Evolutionary conservation across 345 rosid genomes (phyloP), one percentile per base, ranked within the genome.

Genomic region (Dipteronia dyeriana): DNA sequence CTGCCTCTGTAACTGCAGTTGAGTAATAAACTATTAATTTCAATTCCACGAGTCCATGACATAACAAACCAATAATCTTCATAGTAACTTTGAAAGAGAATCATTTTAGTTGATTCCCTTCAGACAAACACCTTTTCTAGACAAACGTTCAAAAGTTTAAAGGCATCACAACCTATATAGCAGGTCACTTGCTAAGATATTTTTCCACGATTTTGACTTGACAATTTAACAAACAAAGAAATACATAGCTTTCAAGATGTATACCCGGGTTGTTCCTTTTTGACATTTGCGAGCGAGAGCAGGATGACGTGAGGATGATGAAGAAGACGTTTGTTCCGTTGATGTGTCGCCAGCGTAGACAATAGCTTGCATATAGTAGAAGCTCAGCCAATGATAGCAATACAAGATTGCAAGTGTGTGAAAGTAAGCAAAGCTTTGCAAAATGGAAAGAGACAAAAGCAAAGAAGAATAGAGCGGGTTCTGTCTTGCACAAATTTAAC

Each of bases 181-280:
- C 5, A 9, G 2, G 75, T 17, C 49, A 63, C 51, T 4, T 4
- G 17, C 4, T n/a, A 20, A 29, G 20, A 67, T 23, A 20, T 17
- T n/a, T 67, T 39, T 67, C 71, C 11, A 67, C 20, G 54, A n/a
- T n/a, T 41, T 67, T 51, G 71, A 66, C 45, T 43, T 38, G 54
- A 3, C 4, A 10, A 10, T 45, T 8, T 45, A 45, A 45, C 12
- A 45, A 9, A 45, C 13, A 45, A 9, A 10, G 49, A 9, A 8
- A 45, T 10, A 45, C 49, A 45, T 45, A 45, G 49, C 49, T 45
- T 45, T 45, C 49, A 11, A 10, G 49, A 45, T 45, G 49, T 9
- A 45, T 45, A 45, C 49, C 49, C 10, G 13, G 49, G 49, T 45
- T 10, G 49, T 45, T 45, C 49, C 49, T 45, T 45, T 45, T 45